phyloP scores from a whole-genome alignment of 1,284 basidiomycete species.

The Austroboletus niveus region DNA sequence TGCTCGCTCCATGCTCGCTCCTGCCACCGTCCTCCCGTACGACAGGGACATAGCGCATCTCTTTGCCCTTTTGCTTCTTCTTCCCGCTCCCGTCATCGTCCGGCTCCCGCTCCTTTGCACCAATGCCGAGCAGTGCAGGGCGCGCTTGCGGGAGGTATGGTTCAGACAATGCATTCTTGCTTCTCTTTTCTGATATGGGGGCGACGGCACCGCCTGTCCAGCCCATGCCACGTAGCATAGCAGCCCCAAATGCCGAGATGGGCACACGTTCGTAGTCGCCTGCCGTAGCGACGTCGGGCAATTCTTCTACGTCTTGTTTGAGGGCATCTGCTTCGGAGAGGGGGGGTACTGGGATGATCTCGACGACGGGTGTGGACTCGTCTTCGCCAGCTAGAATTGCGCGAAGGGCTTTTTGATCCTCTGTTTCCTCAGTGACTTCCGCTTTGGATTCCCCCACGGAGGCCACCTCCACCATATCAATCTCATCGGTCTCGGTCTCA shows the following conservation, averaged over 20 bases:
- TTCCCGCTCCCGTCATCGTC: conserved; percentile 59
- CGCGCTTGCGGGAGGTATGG: conserved; percentile 81
- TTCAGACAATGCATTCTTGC: conserved; percentile 57
- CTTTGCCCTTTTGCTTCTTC: conserved; percentile 44
- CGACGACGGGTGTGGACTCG: conserved; percentile 42
- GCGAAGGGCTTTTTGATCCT: conserved; percentile 72
- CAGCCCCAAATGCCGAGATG: conserved; percentile 90
- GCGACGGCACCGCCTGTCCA: conserved; percentile 85
- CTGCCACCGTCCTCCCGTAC: conserved; percentile 53
- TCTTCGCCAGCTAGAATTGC: conserved; percentile 62
- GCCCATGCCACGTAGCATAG: conserved; percentile 94
- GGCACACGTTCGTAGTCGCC: conserved; percentile 92
- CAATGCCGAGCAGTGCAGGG: conserved; percentile 85
- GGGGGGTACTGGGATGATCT: conserved; percentile 54
- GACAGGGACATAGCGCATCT: conserved; percentile 77
- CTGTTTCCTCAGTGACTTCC: conserved; percentile 45
- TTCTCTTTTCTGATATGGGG: conserved; percentile 44
- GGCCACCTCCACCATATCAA: conserved; percentile 17
- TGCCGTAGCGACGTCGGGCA: conserved; percentile 75
- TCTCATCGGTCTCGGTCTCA: conserved; percentile 29
- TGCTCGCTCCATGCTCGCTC: conserved; percentile 24
- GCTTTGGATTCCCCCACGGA: conserved; percentile 20
- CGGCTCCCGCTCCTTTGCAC: conserved; percentile 80
- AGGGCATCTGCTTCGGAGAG: conserved; percentile 78
- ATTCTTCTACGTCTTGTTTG: conserved; percentile 73